Base-by-base conservation (phyloP, 2,329 filamentous ascomycete genomes). In the Penicillium sclerotiorum region DNA sequence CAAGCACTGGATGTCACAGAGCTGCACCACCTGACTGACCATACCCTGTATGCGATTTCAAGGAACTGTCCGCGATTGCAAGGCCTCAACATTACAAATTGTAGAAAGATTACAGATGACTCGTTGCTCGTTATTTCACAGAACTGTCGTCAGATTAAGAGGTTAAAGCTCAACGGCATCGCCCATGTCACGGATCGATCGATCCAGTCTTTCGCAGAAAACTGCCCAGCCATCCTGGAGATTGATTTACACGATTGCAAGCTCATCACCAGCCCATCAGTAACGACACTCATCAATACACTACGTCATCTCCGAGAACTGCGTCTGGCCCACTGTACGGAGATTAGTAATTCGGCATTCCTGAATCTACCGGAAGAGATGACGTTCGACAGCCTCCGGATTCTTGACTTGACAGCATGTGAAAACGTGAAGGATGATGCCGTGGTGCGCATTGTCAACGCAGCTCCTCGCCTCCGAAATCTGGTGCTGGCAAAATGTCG, bases 131-230 rank as follows among this genome's bases (percentile, higher is more conserved):
- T 80, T 11, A 81, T 99, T 25, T 93, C 94, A 6, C 79, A 89
- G 65, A 90, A 77, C 65, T 97, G 94, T 75, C 85, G 81, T 57
- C 90, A 89, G 65, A 83, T 99, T 60, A 97, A 96, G 75, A 79
- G 91, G 66, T 81, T 99, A 59, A 99, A 99, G 82, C 81, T 99
- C 54, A 99, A 97, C 71, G 89, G 92, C 49, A 96, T 94, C 67
- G 72, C 75, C n/a, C 88, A 95, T 71, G 77, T 96, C 27, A 90
- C 88, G 32, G 90, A 97, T 67, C 79, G 81, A 41, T 87, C 91
- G 6, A 86, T 97, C 56, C 77, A 89, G 50, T 89, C 91, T 3
- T 95, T 99, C 67, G 93, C 94, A 5, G 79, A 86, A 38, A 84
- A 95, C 71, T 96, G 93, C 68, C 89, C 86, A 11, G 93, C 96